Evolutionary conservation across 2,329 filamentous ascomycete genomes (phyloP).

Genomic region (Phaeosphaeriaceae sp.): DNA sequence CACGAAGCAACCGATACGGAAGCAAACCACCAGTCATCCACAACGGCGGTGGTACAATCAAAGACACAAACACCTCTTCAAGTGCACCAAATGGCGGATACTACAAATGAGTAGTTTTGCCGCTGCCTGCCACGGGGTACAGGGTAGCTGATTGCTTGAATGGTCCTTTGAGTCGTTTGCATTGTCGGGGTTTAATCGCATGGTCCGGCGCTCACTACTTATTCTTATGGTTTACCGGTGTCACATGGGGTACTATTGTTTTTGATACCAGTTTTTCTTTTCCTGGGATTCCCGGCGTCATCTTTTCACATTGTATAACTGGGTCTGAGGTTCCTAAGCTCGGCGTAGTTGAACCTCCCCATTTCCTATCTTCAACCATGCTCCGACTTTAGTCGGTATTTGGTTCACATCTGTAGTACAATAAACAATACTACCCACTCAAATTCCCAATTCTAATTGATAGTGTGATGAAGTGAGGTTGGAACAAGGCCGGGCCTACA

Average conservation of each 20-base stretch:
- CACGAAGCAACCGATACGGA: slow-evolving; percentile 30
- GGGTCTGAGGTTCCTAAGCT: background rate
- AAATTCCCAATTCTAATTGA: background rate
- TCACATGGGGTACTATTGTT: background rate
- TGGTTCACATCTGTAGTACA: too few species aligned
- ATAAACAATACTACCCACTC: background rate
- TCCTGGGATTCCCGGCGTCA: background rate
- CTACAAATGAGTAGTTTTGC: slow-evolving; percentile 21
- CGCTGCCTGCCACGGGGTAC: too few species aligned
- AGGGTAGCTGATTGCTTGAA: background rate
- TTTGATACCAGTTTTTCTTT: background rate
- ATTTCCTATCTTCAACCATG: background rate
- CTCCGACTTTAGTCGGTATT: background rate
- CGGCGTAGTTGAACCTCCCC: slow-evolving; percentile 3
- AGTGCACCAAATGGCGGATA: slow-evolving; percentile 38
- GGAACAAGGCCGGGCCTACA: background rate
- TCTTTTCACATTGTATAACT: background rate
- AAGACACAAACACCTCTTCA: slow-evolving; percentile 38
- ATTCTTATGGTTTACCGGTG: too few species aligned
- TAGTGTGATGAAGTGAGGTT: background rate
- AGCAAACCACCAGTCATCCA: slow-evolving; percentile 38
- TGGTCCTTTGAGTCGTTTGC: background rate
- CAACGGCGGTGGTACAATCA: slow-evolving; percentile 37
- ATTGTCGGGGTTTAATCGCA: background rate
- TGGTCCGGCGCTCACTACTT: too few species aligned